Evolutionary conservation across 768 basidiomycete genomes (phyloP).

Genomic region (Hirschioporus abietinus): DNA sequence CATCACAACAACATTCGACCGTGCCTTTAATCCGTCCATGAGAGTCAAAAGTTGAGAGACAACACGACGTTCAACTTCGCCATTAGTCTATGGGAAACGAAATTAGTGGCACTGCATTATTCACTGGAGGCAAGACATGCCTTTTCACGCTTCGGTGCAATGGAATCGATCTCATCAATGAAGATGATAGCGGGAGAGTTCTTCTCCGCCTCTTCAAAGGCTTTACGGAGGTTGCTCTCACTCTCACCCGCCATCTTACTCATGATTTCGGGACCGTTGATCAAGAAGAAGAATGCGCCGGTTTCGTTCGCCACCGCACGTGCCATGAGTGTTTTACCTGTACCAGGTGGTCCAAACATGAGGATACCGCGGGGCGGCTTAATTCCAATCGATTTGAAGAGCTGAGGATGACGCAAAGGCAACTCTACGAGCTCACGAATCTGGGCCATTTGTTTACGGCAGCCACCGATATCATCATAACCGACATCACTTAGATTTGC

Average conservation of each 20-base stretch:
- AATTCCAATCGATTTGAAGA: constrained; percentile 99
- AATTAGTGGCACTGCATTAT: constrained; percentile 6
- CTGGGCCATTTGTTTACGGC: constrained; percentile 99
- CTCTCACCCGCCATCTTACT: constrained; percentile 99
- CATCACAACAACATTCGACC: constrained; percentile 99
- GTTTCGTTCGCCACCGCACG: constrained; percentile 99
- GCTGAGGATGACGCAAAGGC: constrained; percentile 95
- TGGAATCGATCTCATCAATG: constrained; percentile 99
- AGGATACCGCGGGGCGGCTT: constrained; percentile 98
- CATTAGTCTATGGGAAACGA: constrained; percentile 71
- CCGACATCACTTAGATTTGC: constrained; percentile 94
- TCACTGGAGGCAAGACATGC: constrained; percentile 31
- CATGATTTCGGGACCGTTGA: constrained; percentile 99
- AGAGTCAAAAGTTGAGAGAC: constrained; percentile 97
- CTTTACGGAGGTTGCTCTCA: constrained; percentile 95
- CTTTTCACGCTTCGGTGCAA: constrained; percentile 99
- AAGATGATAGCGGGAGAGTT: constrained; percentile 99
- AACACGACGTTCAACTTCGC: constrained; percentile 98
- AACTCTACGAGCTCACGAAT: constrained; percentile 99
- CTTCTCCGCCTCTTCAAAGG: constrained; percentile 99
- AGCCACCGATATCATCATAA: constrained; percentile 99
- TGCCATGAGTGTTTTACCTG: constrained; percentile 99
- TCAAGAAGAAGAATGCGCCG: constrained; percentile 99
- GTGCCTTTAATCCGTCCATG: constrained; percentile 98
- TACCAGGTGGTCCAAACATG: constrained; percentile 98